Percentiles rank a stretch among this genome's conserved stretches.
These are phyloP conservation scores for Chalciporus sphaerocephalus DNA, from an alignment of 768 basidiomycete species.

Conservation along the genomic window DNA sequence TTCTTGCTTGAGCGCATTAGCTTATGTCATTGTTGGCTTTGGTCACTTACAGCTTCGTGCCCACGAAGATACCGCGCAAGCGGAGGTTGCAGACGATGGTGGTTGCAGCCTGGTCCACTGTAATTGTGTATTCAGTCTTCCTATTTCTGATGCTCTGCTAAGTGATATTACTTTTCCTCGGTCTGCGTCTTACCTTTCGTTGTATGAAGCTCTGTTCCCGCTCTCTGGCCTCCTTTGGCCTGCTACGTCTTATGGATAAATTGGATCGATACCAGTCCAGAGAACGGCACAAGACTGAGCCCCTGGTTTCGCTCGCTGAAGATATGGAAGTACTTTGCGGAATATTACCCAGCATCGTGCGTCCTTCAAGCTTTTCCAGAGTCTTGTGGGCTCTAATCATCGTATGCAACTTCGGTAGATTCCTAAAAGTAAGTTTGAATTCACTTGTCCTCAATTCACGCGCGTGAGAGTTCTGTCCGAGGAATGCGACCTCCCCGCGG, in stretches of 20 bases:
- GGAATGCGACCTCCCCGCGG: conserved; percentile 89
- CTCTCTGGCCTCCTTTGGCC: conserved; percentile 79
- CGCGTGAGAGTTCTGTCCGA: neutral
- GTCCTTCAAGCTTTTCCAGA: conserved; percentile 30
- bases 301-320: conserved; percentile 65
- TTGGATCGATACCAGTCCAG: conserved; percentile 73
- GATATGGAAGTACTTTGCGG: conserved; percentile 89
- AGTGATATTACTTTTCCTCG: conserved; percentile 19
- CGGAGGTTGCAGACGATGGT: conserved; percentile 84
- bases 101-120: conserved; percentile 85
- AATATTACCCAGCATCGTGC: conserved; percentile 86
- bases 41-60: conserved; percentile 64
- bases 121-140: conserved; percentile 62
- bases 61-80: conserved; percentile 79
- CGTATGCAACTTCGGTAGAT: conserved; percentile 1
- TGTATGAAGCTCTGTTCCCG: conserved; percentile 72
- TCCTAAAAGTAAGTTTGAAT: conserved; percentile 34
- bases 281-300: conserved; percentile 64
- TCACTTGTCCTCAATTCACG: neutral
- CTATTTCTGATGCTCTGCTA: conserved; percentile 81
- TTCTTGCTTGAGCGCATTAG: neutral
- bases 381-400: neutral
- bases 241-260: conserved; percentile 76
- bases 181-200: neutral
- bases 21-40: conserved; percentile 1